Conservation (phyloP, 129 eudicot species). For the Flaveria bidentis region DNA sequence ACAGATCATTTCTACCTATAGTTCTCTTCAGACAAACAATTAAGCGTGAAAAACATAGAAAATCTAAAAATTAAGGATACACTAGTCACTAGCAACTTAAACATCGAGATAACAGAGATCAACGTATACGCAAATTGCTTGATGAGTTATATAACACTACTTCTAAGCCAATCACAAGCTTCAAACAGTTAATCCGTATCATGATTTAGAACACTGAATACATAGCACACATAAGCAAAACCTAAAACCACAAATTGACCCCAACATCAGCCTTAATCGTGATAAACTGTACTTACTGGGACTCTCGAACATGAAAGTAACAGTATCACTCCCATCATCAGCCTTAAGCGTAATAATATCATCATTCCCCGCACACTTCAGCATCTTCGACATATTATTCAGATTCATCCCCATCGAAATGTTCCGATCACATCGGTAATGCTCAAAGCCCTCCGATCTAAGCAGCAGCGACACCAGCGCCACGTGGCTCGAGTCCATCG, state of each 20-base stretch:
- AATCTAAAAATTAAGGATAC: too few relatives aligned
- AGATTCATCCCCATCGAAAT: constrained; percentile 89
- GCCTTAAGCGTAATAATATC: constrained; percentile 86
- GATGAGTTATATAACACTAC: too few relatives aligned
- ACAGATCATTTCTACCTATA: too few relatives aligned
- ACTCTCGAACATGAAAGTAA: constrained; percentile 85
- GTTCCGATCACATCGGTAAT: constrained; percentile 78
- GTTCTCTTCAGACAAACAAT: too few relatives aligned
- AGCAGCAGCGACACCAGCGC: constrained; percentile 86
- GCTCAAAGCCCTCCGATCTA: constrained; percentile 89
- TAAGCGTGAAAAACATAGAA: too few relatives aligned
- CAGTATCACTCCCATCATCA: constrained; percentile 93
- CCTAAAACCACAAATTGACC: neutral
- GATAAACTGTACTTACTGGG: constrained; percentile 55
- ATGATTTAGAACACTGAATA: neutral
- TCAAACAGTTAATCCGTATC: neutral
- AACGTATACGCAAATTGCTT: neutral
- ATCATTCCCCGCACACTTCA: constrained; percentile 86
- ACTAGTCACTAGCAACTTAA: too few relatives aligned
- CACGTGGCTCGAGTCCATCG: constrained; percentile 95
- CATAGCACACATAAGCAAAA: neutral
- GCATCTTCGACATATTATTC: constrained; percentile 77
- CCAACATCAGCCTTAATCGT: neutral
- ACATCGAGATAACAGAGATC: neutral
- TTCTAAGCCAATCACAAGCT: neutral